Conservation (phyloP, 2,329 filamentous ascomycete genomes). For the Pseudogymnoascus sp. region DNA sequence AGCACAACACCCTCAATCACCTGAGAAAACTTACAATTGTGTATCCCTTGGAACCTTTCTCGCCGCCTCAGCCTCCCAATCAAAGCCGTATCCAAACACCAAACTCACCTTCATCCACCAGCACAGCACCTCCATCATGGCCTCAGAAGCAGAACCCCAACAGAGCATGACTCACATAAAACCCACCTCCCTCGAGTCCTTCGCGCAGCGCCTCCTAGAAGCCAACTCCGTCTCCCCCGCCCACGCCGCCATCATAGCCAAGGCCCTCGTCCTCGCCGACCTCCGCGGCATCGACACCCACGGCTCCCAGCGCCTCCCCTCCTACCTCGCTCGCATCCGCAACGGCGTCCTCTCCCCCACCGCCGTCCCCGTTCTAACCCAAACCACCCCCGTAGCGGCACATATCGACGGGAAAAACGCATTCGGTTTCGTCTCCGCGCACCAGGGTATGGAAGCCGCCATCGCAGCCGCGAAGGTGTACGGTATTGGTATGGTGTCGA, state of each 20-base stretch:
- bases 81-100: neutral
- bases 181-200: constrained; percentile 21
- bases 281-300: constrained; percentile 75
- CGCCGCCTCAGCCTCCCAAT: neutral
- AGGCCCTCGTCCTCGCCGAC: constrained; percentile 65
- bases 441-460: constrained; percentile 58
- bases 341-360: constrained; percentile 58
- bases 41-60: neutral
- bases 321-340: constrained; percentile 67
- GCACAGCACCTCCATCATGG: neutral
- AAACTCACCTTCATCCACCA: neutral
- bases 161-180: neutral
- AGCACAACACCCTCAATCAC: neutral
- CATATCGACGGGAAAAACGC: constrained; percentile 62
- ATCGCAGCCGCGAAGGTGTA: constrained; percentile 56
- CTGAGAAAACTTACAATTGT: neutral
- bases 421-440: constrained; percentile 68
- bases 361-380: constrained; percentile 50
- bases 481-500: constrained; percentile 68
- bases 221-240: constrained; percentile 52
- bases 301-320: constrained; percentile 69
- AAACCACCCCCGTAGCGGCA: constrained; percentile 64
- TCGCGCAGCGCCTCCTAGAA: constrained; percentile 48
- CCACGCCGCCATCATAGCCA: constrained; percentile 57
- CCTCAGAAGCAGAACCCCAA: neutral